Evolutionary conservation across 2,329 filamentous ascomycete genomes (phyloP), one percentile per base, ranked within the genome.

Genomic region (Tricladium varicosporioides): DNA sequence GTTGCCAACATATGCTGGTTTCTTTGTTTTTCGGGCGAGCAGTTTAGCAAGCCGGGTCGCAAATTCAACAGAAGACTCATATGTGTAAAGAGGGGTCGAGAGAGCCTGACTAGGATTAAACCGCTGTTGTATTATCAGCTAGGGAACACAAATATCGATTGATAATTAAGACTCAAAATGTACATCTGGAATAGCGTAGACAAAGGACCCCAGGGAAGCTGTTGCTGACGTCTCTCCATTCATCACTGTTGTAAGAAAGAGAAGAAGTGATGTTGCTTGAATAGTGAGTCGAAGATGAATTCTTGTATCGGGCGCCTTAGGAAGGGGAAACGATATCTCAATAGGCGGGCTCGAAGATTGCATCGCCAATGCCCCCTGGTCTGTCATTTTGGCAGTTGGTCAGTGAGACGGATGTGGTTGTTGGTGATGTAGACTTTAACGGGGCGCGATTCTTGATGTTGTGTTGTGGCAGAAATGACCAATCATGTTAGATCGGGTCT

Each of bases 131-230:
- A 31, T 3, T 56, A 22, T 69, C 53, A 69, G 54, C 31, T 16
- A 22, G 10, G 19, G 40, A 58, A 32, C n/a, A 5, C 9, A 47
- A 49, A 44, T 46, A 44, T 45, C 14, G 42, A 56, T 33, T 50
- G 40, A 47, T 49, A 5, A n/a, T 49, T 22, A 18, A 32, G 18
- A 33, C 47, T 50, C 15, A 14, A 52, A 5, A 70, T 78, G 66
- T 76, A 96, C 94, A 75, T 96, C 89, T 14, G 94, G 93, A 71
- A 99, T 83, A 2, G 92, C 90, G 71, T 96, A 97, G 47, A 97
- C 90, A 69, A 97, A 93, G 50, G 91, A 96, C 2, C 94, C 93
- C 73, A 97, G 80, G 50, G 81, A 76, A 43, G 81, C 76, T 7
- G 78, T 70, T 8, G 73, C 69, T 11, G 75, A 75, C n/a, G 73